A percentile compares a stretch with the other conserved stretches of the same genome.
Conservation (phyloP, 495 filamentous ascomycete species). For the Podospora appendiculata region DNA sequence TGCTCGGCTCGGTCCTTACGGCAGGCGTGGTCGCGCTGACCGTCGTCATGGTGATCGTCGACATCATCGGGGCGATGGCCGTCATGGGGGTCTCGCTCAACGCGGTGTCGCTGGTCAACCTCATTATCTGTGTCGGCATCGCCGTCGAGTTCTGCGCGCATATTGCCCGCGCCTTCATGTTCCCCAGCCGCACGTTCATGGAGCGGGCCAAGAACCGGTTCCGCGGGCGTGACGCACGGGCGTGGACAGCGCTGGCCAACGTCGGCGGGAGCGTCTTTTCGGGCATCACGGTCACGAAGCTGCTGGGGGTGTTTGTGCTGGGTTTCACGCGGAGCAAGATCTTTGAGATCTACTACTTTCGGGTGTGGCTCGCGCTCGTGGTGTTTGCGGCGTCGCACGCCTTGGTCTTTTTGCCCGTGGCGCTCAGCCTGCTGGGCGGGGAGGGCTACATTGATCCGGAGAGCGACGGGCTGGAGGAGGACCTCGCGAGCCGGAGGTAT, state of each 20-base stretch:
- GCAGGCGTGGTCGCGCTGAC: constrained; percentile 74
- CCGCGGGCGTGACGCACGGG: constrained; percentile 72
- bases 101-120: constrained; percentile 91
- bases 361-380: constrained; percentile 89
- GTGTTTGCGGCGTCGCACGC: constrained; percentile 83
- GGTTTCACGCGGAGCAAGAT: constrained; percentile 96
- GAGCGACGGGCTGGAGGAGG: constrained; percentile 75
- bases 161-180: constrained; percentile 92
- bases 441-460: constrained; percentile 83
- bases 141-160: constrained; percentile 96
- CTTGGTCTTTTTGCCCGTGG: constrained; percentile 85
- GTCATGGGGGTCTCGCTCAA: constrained; percentile 85
- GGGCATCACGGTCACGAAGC: constrained; percentile 92
- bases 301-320: constrained; percentile 84
- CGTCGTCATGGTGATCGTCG: constrained; percentile 87
- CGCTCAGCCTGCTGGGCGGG: constrained; percentile 78
- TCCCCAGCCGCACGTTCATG: constrained; percentile 70
- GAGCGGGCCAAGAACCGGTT: constrained; percentile 61
- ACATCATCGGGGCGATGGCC: constrained; percentile 93
- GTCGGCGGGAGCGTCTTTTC: constrained; percentile 91
- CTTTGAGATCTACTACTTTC: constrained; percentile 98
- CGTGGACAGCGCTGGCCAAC: constrained; percentile 87
- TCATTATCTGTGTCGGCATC: constrained; percentile 95
- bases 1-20: constrained; percentile 79
- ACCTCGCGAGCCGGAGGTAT: constrained; percentile 50